Base-by-base conservation (phyloP, 164 flowering plant species). In the Chimonanthus praecox region DNA sequence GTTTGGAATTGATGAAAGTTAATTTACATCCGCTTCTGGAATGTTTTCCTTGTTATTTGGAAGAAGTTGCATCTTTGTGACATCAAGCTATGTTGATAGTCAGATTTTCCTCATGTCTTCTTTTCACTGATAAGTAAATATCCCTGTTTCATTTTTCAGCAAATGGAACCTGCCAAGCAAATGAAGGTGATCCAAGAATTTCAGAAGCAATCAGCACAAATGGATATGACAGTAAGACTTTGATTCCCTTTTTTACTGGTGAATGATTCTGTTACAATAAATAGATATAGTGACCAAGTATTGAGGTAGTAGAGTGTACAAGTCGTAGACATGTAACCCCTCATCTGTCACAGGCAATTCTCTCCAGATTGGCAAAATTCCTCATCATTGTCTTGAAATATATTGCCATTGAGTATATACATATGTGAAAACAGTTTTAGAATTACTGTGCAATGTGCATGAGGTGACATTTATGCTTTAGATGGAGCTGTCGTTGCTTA, bases 191-290 rank as follows among this genome's bases (percentile, higher is more conserved):
- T 92, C 50, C 81, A 78, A 72, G 99, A 94, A 21, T 94, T 94
- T 76, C 99, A 94, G 87, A 92, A 74, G 83, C 99, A 91, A 75
- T 91, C 99, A 15, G 95, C 97, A 9, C 97, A 94, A 75, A 82
- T 92, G 94, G 99, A 91, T 79, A 94, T 94, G 99, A 91, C 97
- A 7, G 97, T 92, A 83, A 82, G 91, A 75, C 74, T 44, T 58
- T 16, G 45, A 61, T 61, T 6, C 48, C 15, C 20, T 61, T 20
- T 48, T 62, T 72, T 8, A 43, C 7, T 58, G 13, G 64, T 47
- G n/a, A 45, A 43, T 9, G 43, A 43, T 45, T 44, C 4, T 8
- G 6, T 33, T 54, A 54, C 58, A 6, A 54, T 8, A 54, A 33
- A 33, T 33, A 33, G 33, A 33, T 33, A 33, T 33, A 1, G 33